Percentiles rank a stretch among this genome's conserved stretches.
These are phyloP conservation scores for Grosmannia clavigera DNA, from an alignment of 2,329 filamentous ascomycete species.

Conservation along the genomic window DNA sequence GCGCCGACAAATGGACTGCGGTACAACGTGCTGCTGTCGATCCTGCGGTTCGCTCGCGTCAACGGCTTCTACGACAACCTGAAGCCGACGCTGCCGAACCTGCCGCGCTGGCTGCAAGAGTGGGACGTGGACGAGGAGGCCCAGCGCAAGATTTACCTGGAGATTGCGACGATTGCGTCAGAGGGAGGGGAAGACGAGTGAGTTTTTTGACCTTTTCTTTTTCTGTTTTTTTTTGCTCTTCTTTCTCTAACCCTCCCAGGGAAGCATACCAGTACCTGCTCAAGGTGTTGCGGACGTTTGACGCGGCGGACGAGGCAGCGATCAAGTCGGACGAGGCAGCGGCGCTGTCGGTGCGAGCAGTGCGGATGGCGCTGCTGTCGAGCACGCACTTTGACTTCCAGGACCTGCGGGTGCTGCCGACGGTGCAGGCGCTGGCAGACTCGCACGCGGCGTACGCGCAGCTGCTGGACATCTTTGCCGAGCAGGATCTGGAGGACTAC, in stretches of 20 bases:
- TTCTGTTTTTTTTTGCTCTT: not conserved
- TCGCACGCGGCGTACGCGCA: constrained; percentile 79
- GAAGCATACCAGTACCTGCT: constrained; percentile 56
- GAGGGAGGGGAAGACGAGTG: constrained; percentile 67
- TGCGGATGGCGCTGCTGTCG: constrained; percentile 41
- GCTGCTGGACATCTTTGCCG: constrained; percentile 87
- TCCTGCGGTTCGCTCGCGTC: constrained; percentile 68
- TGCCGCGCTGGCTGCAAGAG: constrained; percentile 67
- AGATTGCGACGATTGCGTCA: constrained; percentile 67
- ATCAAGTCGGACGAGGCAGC: constrained; percentile 47
- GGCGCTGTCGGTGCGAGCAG: constrained; percentile 43
- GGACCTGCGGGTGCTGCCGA: constrained; percentile 69
- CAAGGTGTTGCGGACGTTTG: constrained; percentile 49
- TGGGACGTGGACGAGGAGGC: constrained; percentile 80
- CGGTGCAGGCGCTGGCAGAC: constrained; percentile 75
- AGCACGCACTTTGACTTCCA: constrained; percentile 56
- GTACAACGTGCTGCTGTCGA: constrained; percentile 82
- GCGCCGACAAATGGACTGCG: constrained; percentile 63
- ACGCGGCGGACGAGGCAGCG: constrained; percentile 41
- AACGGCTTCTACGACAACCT: constrained; percentile 72
- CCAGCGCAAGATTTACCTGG: constrained; percentile 71
- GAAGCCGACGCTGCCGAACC: constrained; percentile 68
- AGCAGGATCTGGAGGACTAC: constrained; percentile 90
- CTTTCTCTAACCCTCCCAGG: constrained; percentile 18
- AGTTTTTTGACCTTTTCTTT: constrained; percentile 21